Evolutionary conservation across 352 stramenopile species (phyloP).

Genomic region (Phytopythium aichiense): DNA sequence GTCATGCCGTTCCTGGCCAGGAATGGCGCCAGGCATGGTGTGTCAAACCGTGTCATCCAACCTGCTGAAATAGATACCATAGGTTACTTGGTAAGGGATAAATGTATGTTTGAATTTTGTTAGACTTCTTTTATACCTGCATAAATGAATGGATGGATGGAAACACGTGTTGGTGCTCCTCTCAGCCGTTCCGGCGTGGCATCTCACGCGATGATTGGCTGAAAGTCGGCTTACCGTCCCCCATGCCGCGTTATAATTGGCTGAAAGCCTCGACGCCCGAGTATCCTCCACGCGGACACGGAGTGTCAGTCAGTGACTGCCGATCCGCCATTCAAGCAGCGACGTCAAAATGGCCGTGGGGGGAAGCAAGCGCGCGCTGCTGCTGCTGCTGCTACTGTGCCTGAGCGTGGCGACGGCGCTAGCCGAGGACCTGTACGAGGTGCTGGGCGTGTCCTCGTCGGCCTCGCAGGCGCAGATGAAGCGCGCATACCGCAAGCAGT

Average conservation of each 20-base stretch:
- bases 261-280: no score
- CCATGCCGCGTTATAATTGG: background rate
- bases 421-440: conserved; percentile 64
- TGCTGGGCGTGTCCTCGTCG: conserved; percentile 53
- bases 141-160: background rate
- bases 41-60: background rate
- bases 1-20: background rate
- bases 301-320: background rate
- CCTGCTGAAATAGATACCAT: background rate
- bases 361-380: conserved; percentile 14
- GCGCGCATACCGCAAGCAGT: conserved; percentile 88
- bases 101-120: background rate
- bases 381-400: conserved; percentile 20
- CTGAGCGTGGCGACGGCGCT: conserved; percentile 36
- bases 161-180: background rate
- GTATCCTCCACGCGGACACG: background rate
- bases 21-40: background rate
- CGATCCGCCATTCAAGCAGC: background rate
- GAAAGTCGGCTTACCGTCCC: background rate
- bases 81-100: background rate
- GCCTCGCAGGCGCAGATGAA: conserved; percentile 61
- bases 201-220: conserved; percentile 1
- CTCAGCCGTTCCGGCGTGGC: background rate
- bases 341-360: no score
- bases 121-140: background rate